Percentiles rank a stretch among this genome's conserved stretches.
Evolutionary conservation across 2,329 filamentous ascomycete species (phyloP).

Genomic region (Cordyceps fumosorosea): DNA sequence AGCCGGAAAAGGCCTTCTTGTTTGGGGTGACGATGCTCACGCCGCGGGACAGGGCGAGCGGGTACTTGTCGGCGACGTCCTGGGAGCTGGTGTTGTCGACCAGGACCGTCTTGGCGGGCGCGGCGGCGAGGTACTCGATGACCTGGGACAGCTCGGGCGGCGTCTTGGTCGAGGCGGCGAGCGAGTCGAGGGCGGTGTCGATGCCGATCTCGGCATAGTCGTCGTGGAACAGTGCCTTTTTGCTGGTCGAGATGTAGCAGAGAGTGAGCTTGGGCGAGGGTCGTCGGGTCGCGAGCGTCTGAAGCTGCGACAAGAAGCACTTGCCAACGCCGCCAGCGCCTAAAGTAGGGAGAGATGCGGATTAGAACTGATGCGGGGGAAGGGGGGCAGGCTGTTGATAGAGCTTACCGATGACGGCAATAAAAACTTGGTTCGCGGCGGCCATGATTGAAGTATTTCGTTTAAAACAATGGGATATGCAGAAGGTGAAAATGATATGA

Average conservation of each 20-base stretch:
- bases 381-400: neutral
- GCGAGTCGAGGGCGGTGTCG: constrained; percentile 52
- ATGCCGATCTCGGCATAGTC: constrained; percentile 64
- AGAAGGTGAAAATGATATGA: neutral
- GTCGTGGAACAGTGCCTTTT: constrained; percentile 69
- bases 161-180: constrained; percentile 56
- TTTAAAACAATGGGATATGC: neutral
- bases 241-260: constrained; percentile 79
- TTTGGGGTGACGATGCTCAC: constrained; percentile 94
- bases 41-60: constrained; percentile 69
- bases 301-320: constrained; percentile 79
- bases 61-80: constrained; percentile 77
- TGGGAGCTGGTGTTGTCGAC: constrained; percentile 96
- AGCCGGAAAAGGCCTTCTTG: constrained; percentile 93
- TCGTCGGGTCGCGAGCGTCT: constrained; percentile 57
- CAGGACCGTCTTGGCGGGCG: constrained; percentile 72
- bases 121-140: constrained; percentile 68
- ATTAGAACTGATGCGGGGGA: neutral
- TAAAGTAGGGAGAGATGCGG: constrained; percentile 30
- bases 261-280: constrained; percentile 67
- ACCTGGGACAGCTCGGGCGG: constrained; percentile 64
- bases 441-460: constrained; percentile 30
- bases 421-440: constrained; percentile 40
- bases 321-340: constrained; percentile 91
- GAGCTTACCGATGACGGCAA: constrained; percentile 45